Conservation (phyloP, 192 early-diverging fungal genomes). For the Cladochytrium replicatum region DNA sequence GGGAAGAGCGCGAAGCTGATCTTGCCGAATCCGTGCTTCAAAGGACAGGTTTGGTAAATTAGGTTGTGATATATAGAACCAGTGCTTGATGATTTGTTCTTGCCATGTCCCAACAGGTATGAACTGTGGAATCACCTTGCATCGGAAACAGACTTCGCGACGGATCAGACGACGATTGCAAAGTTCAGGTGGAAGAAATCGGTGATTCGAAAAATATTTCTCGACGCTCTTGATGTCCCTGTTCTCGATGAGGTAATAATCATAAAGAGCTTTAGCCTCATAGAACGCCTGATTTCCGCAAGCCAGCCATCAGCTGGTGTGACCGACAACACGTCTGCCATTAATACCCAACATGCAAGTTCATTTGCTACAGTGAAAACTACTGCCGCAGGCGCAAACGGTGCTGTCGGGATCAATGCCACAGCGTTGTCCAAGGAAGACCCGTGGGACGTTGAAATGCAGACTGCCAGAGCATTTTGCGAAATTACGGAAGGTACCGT, state of each 20-base stretch:
- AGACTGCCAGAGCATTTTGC: slow-evolving; percentile 33
- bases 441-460: slow-evolving; percentile 25
- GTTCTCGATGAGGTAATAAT: slow-evolving; percentile 24
- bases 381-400: too few relatives aligned
- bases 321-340: too few relatives aligned
- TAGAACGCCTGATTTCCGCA: too few relatives aligned
- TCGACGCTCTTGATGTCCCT: slow-evolving; percentile 20
- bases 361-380: too few relatives aligned
- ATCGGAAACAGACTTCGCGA: slow-evolving; percentile 24
- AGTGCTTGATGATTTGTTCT: too few relatives aligned
- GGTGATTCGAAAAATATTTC: slow-evolving; percentile 18
- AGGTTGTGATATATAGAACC: background rate
- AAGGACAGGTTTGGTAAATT: slow-evolving; percentile 9
- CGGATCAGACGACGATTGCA: slow-evolving; percentile 9
- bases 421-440: too few relatives aligned
- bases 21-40: slow-evolving; percentile 15
- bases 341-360: too few relatives aligned
- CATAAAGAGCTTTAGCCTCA: too few relatives aligned
- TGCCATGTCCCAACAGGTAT: slow-evolving; percentile 13
- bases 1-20: slow-evolving; percentile 3
- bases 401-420: too few relatives aligned
- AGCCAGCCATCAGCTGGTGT: too few relatives aligned
- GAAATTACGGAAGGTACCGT: slow-evolving; percentile 33
- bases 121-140: slow-evolving; percentile 15
- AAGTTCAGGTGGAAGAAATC: slow-evolving; percentile 41